Evolutionary conservation across 2,329 filamentous ascomycete species (phyloP), one percentile per base, ranked within the genome.

Genomic region (Pezizomycotina sp.): DNA sequence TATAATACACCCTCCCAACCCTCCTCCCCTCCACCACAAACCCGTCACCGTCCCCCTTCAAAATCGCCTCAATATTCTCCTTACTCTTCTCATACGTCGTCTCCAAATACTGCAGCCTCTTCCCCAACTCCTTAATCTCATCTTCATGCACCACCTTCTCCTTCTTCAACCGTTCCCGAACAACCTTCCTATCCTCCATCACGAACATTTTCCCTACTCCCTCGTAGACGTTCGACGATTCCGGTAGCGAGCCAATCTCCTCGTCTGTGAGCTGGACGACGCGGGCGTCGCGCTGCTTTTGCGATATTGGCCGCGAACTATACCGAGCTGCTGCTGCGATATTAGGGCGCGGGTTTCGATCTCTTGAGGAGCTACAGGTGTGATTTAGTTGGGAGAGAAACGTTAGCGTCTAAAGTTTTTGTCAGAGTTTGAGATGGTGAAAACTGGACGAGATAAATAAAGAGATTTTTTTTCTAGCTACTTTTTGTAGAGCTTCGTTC

Each of bases 171-270:
- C 13, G 9, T 10, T 16, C 8, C 23, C 6, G 5, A 15, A 18
- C 25, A 31, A 34, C 26, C 32, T 18, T 20, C n/a, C 24, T 15
- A n/a, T 6, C 8, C 9, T 4, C 20, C 25, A 22, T 6, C 13
- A 60, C 74, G 52, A 59, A 93, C 89, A 98, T 95, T 62, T 95
- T 98, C 33, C 89, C 89, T 7, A 95, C 77, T 4, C 86, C 86
- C 60, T 95, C 86, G 53, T 95, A 98, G 18, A 92, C 71, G 20
- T 75, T 75, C 0, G 82, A 89, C 30, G 76, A 69, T 12, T 68
- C 56, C 3, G 83, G 77, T 43, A 98, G 60, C 5, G 71, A 67
- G n/a, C 71, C 69, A 31, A 95, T 65, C 59, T 98, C 89, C 47
- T 69, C 80, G 22, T 77, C 69, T 2, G 86, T 95, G 47, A 98